Evolutionary conservation across 768 basidiomycete species (phyloP).

Genomic region (Infundibulicybe gibba): DNA sequence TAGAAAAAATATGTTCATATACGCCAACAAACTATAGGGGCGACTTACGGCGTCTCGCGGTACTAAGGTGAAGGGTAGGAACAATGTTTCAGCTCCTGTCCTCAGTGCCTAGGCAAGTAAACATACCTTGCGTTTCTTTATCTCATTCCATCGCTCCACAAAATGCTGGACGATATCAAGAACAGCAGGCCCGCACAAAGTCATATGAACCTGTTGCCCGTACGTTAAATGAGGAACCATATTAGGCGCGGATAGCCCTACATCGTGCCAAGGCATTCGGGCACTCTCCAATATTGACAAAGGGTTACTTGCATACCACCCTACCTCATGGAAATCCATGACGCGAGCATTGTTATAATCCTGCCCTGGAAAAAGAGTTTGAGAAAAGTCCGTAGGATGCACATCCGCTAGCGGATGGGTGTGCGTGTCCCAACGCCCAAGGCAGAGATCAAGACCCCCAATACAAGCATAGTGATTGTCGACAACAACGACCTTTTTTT

Average conservation of each 20-base stretch:
- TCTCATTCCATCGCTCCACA: slow-evolving; percentile 86
- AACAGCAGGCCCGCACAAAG: slow-evolving; percentile 74
- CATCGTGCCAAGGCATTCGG: slow-evolving; percentile 97
- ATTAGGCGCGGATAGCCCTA: too few relatives aligned
- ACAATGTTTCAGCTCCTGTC: too few relatives aligned
- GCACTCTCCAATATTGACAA: slow-evolving; percentile 65
- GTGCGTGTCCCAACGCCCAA: slow-evolving; percentile 96
- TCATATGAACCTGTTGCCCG: slow-evolving; percentile 69
- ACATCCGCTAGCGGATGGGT: slow-evolving; percentile 89
- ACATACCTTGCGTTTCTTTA: slow-evolving; percentile 74
- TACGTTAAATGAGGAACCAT: slow-evolving; percentile 1
- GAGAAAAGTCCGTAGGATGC: slow-evolving; percentile 81
- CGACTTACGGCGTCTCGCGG: slow-evolving; percentile 43
- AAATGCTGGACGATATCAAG: slow-evolving; percentile 94
- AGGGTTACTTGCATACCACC: slow-evolving; percentile 68
- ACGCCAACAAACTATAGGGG: neutral
- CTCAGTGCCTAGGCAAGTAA: slow-evolving; percentile 1
- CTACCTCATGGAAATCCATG: slow-evolving; percentile 82
- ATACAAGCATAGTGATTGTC: slow-evolving; percentile 85
- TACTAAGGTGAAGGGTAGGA: slow-evolving; percentile 23
- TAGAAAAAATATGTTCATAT: slow-evolving; percentile 16
- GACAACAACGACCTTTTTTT: slow-evolving; percentile 62
- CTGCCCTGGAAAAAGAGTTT: slow-evolving; percentile 88
- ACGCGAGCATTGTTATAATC: slow-evolving; percentile 92
- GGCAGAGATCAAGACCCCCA: slow-evolving; percentile 94